Evolutionary conservation across 148 eudicot genomes (phyloP), one percentile per base, ranked within the genome.

Genomic region (Silene uniflora): DNA sequence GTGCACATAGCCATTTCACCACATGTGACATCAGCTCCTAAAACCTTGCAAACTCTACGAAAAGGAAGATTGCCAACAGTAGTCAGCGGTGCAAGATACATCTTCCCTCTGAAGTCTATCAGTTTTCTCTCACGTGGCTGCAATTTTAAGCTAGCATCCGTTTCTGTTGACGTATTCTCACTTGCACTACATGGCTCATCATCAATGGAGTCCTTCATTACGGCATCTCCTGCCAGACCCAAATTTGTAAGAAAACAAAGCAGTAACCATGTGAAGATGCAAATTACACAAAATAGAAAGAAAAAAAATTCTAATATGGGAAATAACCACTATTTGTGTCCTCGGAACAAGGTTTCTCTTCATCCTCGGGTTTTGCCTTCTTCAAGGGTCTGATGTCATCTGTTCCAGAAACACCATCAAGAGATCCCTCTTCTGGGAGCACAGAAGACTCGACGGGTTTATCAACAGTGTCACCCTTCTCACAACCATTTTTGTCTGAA

Each of bases 1-100:
- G 97, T 91, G 86, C 99, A 96, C 99, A 96, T 96, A 54, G 99
- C 99, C 99, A 96, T 96, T 85, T 96, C 99, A 78, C 99, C 98
- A 78, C 99, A 96, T 32, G 99, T 96, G 44, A 96, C 86, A 83
- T 96, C 99, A 73, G 93, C 99, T 69, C 99, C 99, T 74, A 96
- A 84, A 73, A 66, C 84, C 85, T 96, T 96, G 87, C 99, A 96
- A 62, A 96, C 87, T 78, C 99, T 87, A 67, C 99, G 90, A 67
- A 81, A 96, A 63, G 99, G 99, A 73, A 96, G 93, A 82, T 96
- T 96, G 49, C 99, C 99, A 62, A 96, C 99, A 22, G 99, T 96
- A 8, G 99, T 96, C 55, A 96, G 80, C 12, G 99, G 99, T 69
- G 98, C 99, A 89, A 96, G 97, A 87, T 92, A 96, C 25, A 92